Evolutionary conservation across 306 rosid genomes (phyloP), one percentile per base, ranked within the genome.

Genomic region (Cucurbita argyrosperma): DNA sequence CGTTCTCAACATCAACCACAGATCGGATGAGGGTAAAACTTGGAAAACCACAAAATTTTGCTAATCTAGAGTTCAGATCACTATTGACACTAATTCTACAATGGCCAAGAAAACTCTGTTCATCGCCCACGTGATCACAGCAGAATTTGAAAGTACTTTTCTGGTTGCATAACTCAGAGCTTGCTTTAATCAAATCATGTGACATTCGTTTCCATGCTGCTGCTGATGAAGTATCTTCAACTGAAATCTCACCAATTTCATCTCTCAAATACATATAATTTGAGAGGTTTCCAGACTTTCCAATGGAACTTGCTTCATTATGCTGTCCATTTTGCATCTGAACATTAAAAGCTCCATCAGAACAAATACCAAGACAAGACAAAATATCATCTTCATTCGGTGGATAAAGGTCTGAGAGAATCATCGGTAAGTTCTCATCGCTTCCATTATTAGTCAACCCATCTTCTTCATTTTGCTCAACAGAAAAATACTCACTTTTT

Each of bases 241-340:
- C 96, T 75, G 79, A 83, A 77, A 91, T 75, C 85, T 91, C 96
- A 52, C 99, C 97, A 82, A 93, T 90, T 67, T 76, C 98, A 79
- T 88, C 91, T 71, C 78, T 57, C 65, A 79, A 76, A 66, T 77
- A 72, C 49, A 21, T 45, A 72, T 75, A 83, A 65, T 69, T 77
- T 43, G 57, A 74, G 46, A 77, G 75, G 71, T 69, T 40, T 56
- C 65, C 80, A 78, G 83, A 45, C 68, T 80, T 83, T 14, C 76
- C 67, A 69, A 37, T 60, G 49, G 78, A 74, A 80, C 80, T 69
- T 69, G 74, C 53, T 72, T 63, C 82, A 71, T 76, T 76, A 62
- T 76, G 84, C 38, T 67, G 71, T 63, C 61, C 63, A 49, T 81
- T 79, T 67, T 84, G 76, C 54, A 72, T 74, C 68, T 5, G 81